phyloP scores from a whole-genome alignment of 2,329 filamentous ascomycete species.

The Ophiostoma montium region DNA sequence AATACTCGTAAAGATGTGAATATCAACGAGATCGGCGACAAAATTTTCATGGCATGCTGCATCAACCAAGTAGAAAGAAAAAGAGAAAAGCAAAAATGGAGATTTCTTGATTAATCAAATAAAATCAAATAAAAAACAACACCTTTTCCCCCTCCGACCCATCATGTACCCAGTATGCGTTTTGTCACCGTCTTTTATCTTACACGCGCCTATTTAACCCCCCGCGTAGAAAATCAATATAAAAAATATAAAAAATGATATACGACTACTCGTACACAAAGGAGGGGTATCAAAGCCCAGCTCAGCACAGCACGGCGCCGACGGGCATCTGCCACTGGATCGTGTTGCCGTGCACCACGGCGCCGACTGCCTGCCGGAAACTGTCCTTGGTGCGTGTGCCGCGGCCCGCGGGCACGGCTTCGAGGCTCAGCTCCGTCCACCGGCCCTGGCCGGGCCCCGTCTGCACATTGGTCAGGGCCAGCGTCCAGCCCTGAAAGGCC shows the following conservation, averaged over 20 bases:
- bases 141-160: not conserved
- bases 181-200: not conserved
- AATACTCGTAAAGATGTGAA: too few relatives aligned
- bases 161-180: not conserved
- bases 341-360: slow-evolving; percentile 5
- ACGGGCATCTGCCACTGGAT: slow-evolving; percentile 8
- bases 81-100: too few relatives aligned
- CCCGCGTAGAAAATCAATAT: not conserved
- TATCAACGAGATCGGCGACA: too few relatives aligned
- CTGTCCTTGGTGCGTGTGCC: not conserved
- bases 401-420: slow-evolving; percentile 17
- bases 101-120: not conserved
- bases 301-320: not conserved
- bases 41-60: too few relatives aligned
- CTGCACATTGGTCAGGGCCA: slow-evolving; percentile 39
- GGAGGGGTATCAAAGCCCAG: not conserved
- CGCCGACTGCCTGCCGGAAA: slow-evolving; percentile 7
- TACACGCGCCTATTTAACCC: not conserved
- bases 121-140: not conserved
- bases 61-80: too few relatives aligned
- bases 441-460: slow-evolving; percentile 36
- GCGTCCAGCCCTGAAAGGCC: slow-evolving; percentile 27
- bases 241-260: not conserved
- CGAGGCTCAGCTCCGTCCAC: slow-evolving; percentile 35
- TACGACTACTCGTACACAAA: not conserved